Evolutionary conservation across 2,329 filamentous ascomycete genomes (phyloP).

Genomic region (Bipolaris sorokiniana): DNA sequence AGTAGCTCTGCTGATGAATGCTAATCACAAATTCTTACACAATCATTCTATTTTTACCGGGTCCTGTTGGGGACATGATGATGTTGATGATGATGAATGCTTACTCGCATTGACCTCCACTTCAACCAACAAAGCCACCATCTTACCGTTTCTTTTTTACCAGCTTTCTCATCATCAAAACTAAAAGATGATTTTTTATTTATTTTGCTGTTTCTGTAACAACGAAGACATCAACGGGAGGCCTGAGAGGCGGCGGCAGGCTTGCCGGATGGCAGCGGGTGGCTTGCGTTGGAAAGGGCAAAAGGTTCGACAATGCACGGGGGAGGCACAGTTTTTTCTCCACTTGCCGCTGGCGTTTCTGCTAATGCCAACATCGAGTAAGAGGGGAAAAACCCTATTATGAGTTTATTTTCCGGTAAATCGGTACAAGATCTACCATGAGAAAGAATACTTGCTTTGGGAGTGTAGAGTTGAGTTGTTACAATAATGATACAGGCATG

Average conservation of each 20-base stretch:
- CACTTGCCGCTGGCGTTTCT: not conserved
- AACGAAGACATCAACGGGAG: not conserved
- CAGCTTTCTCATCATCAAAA: not conserved
- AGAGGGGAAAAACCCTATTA: not conserved
- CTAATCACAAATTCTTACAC: not conserved
- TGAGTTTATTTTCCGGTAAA: not conserved
- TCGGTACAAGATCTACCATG: not conserved
- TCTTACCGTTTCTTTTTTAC: not conserved
- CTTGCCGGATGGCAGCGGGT: constrained; percentile 2
- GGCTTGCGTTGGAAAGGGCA: not conserved
- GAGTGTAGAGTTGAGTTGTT: too few species aligned
- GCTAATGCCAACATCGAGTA: too few species aligned
- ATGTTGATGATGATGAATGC: not conserved
- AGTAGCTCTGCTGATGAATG: not conserved
- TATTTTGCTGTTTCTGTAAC: not conserved
- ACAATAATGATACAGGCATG: too few species aligned
- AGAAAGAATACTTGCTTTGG: too few species aligned
- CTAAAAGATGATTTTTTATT: not conserved
- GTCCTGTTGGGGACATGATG: not conserved
- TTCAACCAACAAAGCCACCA: not conserved
- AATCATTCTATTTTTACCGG: not conserved
- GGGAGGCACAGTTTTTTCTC: constrained; percentile 3
- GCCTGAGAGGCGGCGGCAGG: not conserved
- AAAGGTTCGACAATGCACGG: not conserved
- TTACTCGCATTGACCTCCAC: not conserved